Evolutionary conservation across 805 yeast genomes (phyloP), one percentile per base, ranked within the genome.

Genomic region (Cyberlindnera meyerae): DNA sequence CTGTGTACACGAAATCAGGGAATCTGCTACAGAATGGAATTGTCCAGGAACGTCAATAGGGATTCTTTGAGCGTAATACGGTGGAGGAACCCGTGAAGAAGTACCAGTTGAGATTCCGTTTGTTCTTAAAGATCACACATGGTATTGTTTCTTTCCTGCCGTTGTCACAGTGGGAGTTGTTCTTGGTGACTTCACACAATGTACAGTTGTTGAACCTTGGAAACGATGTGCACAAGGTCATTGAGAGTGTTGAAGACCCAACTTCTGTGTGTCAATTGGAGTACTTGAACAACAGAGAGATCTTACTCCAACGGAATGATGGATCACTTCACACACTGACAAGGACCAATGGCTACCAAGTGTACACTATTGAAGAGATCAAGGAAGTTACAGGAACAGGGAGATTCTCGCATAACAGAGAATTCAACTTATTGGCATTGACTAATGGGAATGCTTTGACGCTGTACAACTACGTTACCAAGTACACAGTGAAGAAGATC

Each of bases 81-180:
- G n/a, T 53, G 8, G 58, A 55, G 16, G 35, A 36, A 14, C 56
- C 57, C 1, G 42, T 53, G 11, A 15, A 25, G 8, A 47, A 45
- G 12, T 37, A 30, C 29, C 54, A 56, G 21, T 40, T 58, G 6
- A 35, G 55, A 27, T 57, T 58, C 24, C 48, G 45, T 24, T 34
- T 58, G 13, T 45, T 57, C 18, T 33, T 58, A 11, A 57, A 54
- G 28, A 42, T 58, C n/a, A 39, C 49, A 3, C 45, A 45, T 33
- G 51, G 47, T 0, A 38, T 58, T 5, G 18, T 40, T 11, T 52
- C 52, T n/a, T 57, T 31, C 27, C 17, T 42, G 5, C 48, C 52
- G 2, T 35, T 55, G 25, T 18, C 37, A 11, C 39, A 36, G 5
- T 39, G 35, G 31, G 41, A 46, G 20, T 12, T 53, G 25, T 17